Conservation (phyloP, 2,329 filamentous ascomycete genomes). For the Verticillium tricorpus region DNA sequence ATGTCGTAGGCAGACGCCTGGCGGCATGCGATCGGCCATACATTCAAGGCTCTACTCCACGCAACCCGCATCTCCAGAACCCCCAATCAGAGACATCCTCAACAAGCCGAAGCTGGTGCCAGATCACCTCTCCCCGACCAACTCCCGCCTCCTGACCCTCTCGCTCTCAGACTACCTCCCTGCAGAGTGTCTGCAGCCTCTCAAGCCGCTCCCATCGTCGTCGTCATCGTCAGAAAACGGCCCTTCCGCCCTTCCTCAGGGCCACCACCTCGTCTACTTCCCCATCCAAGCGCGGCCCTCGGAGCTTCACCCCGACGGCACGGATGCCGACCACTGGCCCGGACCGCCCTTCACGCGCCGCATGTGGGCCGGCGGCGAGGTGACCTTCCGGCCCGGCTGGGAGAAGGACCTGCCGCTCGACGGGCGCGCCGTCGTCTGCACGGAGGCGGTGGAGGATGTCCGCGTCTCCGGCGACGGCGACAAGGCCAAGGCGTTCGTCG, state of each 20-base stretch:
- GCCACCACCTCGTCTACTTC: conserved; percentile 86
- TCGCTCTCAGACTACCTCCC: conserved; percentile 54
- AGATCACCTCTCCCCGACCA: conserved; percentile 50
- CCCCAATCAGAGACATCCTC: conserved; percentile 2
- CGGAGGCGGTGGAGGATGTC: conserved; percentile 39
- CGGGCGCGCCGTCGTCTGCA: conserved; percentile 34
- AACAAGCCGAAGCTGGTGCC: conserved; percentile 27
- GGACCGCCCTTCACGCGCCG: conserved; percentile 67
- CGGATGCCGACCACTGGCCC: conserved; percentile 74
- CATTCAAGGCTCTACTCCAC: not conserved
- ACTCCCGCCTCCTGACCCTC: conserved; percentile 60
- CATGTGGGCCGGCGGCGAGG: conserved; percentile 82
- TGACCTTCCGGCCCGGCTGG: conserved; percentile 46
- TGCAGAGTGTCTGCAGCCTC: conserved; percentile 15
- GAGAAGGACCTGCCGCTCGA: conserved; percentile 29
- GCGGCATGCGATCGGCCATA: not conserved
- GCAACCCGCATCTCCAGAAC: not conserved
- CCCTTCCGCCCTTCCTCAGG: conserved; percentile 45
- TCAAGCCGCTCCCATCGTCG: conserved; percentile 3
- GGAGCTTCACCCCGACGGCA: conserved; percentile 73
- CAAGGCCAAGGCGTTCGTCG: conserved; percentile 43
- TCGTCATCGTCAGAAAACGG: conserved; percentile 4
- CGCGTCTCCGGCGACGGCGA: conserved; percentile 23
- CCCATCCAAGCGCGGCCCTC: conserved; percentile 61
- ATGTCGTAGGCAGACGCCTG: not conserved